These are phyloP conservation scores for Leccinum uliginosum DNA, from an alignment of 768 basidiomycete species.

Conservation along the genomic window DNA sequence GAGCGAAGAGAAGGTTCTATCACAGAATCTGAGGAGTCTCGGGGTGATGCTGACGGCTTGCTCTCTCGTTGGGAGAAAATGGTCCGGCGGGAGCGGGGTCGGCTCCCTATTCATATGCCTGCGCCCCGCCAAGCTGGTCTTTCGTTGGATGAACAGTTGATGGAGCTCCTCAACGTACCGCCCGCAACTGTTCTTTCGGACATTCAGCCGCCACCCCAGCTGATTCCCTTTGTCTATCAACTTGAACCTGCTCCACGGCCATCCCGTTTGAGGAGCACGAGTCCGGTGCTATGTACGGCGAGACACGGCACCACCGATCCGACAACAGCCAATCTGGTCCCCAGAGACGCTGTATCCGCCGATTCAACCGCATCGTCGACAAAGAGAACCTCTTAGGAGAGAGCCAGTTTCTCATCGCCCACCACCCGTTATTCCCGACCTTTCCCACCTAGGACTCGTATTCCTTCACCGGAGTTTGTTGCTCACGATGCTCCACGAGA, in stretches of 20 bases:
- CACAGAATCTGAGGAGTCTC: conserved; percentile 28
- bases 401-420: neutral
- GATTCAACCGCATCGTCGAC: conserved; percentile 2
- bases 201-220: conserved; percentile 46
- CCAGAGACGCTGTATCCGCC: conserved; percentile 16
- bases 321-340: conserved; percentile 18
- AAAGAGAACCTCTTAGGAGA: conserved; percentile 8
- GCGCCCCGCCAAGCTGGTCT: conserved; percentile 40
- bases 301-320: conserved; percentile 25
- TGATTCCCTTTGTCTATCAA: conserved; percentile 53
- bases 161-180: conserved; percentile 53
- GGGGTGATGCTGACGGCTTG: conserved; percentile 24
- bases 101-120: conserved; percentile 41
- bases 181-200: conserved; percentile 36
- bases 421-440: conserved; percentile 10
- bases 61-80: conserved; percentile 27
- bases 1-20: conserved; percentile 21
- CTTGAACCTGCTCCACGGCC: conserved; percentile 41
- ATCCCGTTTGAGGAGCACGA: conserved; percentile 38
- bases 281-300: conserved; percentile 32
- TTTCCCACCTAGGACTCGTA: conserved; percentile 1
- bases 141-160: conserved; percentile 56
- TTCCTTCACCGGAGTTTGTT: conserved; percentile 5
- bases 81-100: conserved; percentile 22
- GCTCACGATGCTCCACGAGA: conserved; percentile 10